Evolutionary conservation across 164 flowering plant genomes (phyloP).

Genomic region (Houttuynia cordata): DNA sequence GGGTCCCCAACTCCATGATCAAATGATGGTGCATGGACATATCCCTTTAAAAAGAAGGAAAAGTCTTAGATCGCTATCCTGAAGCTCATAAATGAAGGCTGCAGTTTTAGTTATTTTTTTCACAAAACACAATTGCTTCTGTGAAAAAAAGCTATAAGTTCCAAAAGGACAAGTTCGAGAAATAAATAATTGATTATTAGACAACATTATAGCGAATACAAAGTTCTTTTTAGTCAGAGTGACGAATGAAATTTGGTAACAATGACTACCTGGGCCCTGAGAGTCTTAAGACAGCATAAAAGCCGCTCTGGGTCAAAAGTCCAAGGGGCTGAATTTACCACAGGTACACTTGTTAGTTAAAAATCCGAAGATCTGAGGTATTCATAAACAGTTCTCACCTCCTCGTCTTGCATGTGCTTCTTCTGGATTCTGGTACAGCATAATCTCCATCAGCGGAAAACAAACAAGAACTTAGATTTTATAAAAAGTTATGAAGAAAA

Average conservation of each 20-base stretch:
- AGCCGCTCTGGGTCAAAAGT: conserved; percentile 67
- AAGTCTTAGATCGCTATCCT: neutral
- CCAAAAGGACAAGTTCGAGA: neutral
- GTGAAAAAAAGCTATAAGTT: neutral
- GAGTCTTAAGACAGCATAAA: conserved; percentile 43
- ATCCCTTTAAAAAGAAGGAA: conserved; percentile 34
- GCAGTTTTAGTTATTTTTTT: too few species aligned
- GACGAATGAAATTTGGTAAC: neutral
- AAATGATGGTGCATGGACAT: conserved; percentile 82
- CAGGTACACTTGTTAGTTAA: conserved; percentile 8
- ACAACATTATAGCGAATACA: neutral
- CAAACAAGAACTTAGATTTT: neutral
- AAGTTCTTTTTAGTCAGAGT: neutral
- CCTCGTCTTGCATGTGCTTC: conserved; percentile 99
- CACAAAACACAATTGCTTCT: neutral
- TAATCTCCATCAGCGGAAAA: neutral
- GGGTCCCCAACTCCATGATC: conserved; percentile 97
- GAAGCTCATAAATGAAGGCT: neutral
- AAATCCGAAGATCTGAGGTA: neutral
- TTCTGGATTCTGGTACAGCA: conserved; percentile 48
- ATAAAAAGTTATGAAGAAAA: neutral
- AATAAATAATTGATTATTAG: too few species aligned
- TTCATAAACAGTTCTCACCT: conserved; percentile 42
- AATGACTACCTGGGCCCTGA: conserved; percentile 43
- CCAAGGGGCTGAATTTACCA: conserved; percentile 80